Base-by-base conservation (phyloP, 176 grass and related monocot genomes). In the Carex pumila region DNA sequence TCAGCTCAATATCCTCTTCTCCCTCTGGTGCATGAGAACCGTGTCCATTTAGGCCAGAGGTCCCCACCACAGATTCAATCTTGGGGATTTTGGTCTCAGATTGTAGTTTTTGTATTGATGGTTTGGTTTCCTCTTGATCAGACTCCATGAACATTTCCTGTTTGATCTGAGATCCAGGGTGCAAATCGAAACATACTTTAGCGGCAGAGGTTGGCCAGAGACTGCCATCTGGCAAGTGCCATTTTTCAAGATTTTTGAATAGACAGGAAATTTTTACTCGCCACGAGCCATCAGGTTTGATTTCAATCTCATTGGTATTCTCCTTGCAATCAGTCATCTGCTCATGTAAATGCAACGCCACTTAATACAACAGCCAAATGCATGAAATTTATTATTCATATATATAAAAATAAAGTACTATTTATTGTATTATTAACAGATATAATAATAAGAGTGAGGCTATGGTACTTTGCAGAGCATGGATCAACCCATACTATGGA, bases 191-290 rank as follows among this genome's bases (percentile, higher is more conserved):
- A 56, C 84, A 84, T 49, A 74, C 37, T 65, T 81, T 65, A 83
- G 45, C 63, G 37, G 85, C 83, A 70, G 67, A 81, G 60, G 75
- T 31, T 53, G 66, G 19, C 88, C 66, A 91, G 75, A 89, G 86
- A 72, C 90, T 91, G 52, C 95, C 95, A 88, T 94, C 95, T 81
- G 91, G 92, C 75, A 89, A 86, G 90, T 98, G 95, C 95, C 95
- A 98, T 83, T 93, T 84, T 17, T 32, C 55, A 85, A 98, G 90
- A 64, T 92, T 86, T 50, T 87, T 90, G 47, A 58, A 86, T 84
- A 90, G 86, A 47, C 63, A 22, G 68, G 83, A 88, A 65, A 77
- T 85, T 87, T 95, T 95, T 41, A 89, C 85, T 73, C 92, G 89
- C 95, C 92, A 98, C 58, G 89, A 93, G 84, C 95, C 92, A 82